Evolutionary conservation across 257 asterid genomes (phyloP).

Genomic region (Solanum pimpinellifolium): DNA sequence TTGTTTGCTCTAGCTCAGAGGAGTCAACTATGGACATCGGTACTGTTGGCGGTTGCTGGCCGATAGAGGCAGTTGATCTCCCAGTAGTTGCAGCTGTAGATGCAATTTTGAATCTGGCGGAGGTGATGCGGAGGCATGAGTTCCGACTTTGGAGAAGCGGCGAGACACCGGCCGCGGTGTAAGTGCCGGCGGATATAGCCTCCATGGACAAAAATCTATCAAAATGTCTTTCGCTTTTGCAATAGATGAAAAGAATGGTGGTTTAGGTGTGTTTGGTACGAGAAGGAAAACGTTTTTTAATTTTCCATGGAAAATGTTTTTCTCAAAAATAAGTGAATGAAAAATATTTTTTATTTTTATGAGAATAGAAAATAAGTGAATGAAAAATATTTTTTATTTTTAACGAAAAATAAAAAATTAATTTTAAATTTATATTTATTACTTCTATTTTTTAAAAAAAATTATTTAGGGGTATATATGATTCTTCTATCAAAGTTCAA

Average conservation of each 20-base stretch:
- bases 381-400: too few relatives aligned
- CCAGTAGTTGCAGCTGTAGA: background rate
- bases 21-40: background rate
- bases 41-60: background rate
- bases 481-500: too few relatives aligned
- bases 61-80: background rate
- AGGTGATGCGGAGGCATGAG: background rate
- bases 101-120: background rate
- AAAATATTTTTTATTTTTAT: too few relatives aligned
- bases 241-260: background rate
- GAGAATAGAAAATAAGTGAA: too few relatives aligned
- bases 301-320: too few relatives aligned
- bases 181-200: background rate
- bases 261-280: too few relatives aligned
- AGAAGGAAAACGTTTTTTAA: too few relatives aligned
- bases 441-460: too few relatives aligned
- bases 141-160: background rate
- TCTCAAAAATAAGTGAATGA: too few relatives aligned
- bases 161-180: background rate
- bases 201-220: background rate
- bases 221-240: background rate
- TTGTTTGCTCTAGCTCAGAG: background rate
- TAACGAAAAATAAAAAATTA: too few relatives aligned
- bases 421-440: too few relatives aligned
- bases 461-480: too few relatives aligned